These are phyloP conservation scores for Wickerhamomyces bovis DNA, from an alignment of 805 yeast species.

Conservation along the genomic window DNA sequence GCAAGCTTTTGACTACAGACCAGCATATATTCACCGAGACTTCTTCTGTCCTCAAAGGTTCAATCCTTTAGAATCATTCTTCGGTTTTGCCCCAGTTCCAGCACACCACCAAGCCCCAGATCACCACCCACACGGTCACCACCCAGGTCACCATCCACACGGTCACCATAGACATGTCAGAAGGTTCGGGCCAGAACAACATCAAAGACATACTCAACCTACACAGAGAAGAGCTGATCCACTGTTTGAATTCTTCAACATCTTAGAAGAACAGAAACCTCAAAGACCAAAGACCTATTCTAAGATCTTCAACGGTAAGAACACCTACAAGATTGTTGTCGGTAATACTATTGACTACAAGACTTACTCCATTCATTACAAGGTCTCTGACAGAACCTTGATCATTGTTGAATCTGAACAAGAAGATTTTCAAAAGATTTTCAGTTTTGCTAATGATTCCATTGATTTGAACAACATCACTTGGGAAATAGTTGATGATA, in stretches of 20 bases:
- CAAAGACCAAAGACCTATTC: constrained; percentile 3
- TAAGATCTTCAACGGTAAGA: constrained; percentile 4
- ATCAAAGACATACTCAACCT: not conserved
- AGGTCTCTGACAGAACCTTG: constrained; percentile 5
- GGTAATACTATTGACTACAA: constrained; percentile 13
- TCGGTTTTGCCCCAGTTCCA: constrained; percentile 1
- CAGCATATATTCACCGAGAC: constrained; percentile 2
- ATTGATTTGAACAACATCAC: constrained; percentile 11
- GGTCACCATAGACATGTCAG: not conserved
- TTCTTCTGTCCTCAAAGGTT: not conserved
- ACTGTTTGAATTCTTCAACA: constrained; percentile 3
- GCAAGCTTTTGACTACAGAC: constrained; percentile 9
- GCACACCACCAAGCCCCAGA: not conserved
- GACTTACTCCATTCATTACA: constrained; percentile 14
- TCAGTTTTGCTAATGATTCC: constrained; percentile 8
- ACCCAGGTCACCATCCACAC: not conserved
- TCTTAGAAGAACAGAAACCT: not conserved
- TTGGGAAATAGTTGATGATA: constrained; percentile 11
- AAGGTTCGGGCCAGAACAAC: constrained; percentile 3
- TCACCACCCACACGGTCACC: not conserved
- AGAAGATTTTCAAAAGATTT: constrained; percentile 15
- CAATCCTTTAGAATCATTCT: constrained; percentile 4
- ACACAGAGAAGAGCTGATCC: constrained; percentile 1
- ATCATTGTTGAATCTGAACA: constrained; percentile 10
- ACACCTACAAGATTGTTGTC: constrained; percentile 12